These are phyloP conservation scores for Pichia exigua DNA, from an alignment of 805 yeast species.

Conservation along the genomic window DNA sequence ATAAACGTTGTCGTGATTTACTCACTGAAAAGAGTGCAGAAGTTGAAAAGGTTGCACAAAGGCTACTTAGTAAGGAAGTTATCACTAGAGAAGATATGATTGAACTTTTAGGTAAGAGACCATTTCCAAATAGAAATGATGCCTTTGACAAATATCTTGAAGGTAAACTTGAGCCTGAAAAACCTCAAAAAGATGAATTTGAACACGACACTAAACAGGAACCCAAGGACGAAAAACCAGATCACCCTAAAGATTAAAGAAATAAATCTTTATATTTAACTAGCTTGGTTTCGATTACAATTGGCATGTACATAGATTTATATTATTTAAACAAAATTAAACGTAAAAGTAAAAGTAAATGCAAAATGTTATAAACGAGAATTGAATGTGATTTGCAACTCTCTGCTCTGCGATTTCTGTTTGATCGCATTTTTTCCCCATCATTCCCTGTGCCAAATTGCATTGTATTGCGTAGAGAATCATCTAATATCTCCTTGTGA, in stretches of 20 bases:
- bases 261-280: too few species aligned
- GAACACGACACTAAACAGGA: background rate
- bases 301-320: background rate
- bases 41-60: conserved; percentile 67
- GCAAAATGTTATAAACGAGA: background rate
- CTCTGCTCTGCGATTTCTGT: background rate
- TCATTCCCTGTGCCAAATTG: background rate
- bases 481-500: too few species aligned
- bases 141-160: conserved; percentile 84
- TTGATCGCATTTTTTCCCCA: background rate
- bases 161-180: conserved; percentile 13
- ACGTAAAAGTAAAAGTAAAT: background rate
- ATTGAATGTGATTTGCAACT: background rate
- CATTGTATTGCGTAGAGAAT: background rate
- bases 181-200: background rate
- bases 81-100: conserved; percentile 77
- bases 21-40: conserved; percentile 49
- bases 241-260: background rate
- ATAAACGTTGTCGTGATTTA: conserved; percentile 48
- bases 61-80: conserved; percentile 65
- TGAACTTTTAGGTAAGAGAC: conserved; percentile 66
- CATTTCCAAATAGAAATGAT: conserved; percentile 71
- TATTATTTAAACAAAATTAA: too few species aligned
- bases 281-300: too few species aligned
- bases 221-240: background rate